Evolutionary conservation across 129 eudicot genomes (phyloP).

Genomic region (Cynara cardunculus): DNA sequence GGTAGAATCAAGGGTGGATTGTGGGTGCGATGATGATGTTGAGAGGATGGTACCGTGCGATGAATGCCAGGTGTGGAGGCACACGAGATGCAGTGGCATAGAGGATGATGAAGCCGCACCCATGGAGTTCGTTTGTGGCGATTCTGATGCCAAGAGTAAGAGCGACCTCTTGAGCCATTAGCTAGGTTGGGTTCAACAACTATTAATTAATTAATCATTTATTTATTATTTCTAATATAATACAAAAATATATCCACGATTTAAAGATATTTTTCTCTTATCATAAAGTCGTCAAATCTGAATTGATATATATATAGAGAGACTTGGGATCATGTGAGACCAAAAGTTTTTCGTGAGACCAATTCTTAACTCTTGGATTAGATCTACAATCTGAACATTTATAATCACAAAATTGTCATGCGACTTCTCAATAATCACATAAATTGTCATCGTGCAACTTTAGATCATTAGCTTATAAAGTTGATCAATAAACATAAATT

Average conservation of each 20-base stretch:
- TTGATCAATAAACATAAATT: too few species aligned
- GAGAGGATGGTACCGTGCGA: constrained; percentile 67
- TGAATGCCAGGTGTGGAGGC: constrained; percentile 60
- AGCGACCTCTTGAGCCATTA: constrained; percentile 32
- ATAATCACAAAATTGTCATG: too few species aligned
- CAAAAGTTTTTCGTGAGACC: too few species aligned
- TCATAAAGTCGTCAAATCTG: neutral
- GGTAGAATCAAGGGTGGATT: constrained; percentile 33
- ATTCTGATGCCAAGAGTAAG: constrained; percentile 32
- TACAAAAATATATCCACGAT: neutral
- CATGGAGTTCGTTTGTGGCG: constrained; percentile 35
- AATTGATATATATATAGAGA: neutral
- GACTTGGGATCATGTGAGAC: too few species aligned
- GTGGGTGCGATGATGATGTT: constrained; percentile 57
- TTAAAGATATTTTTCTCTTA: neutral
- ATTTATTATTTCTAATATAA: constrained; percentile 7
- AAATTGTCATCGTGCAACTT: too few species aligned
- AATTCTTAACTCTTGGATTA: too few species aligned
- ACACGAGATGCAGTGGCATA: constrained; percentile 51
- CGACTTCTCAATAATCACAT: too few species aligned
- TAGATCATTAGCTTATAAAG: too few species aligned
- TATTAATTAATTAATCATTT: constrained; percentile 16
- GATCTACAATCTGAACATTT: too few species aligned
- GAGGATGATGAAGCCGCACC: constrained; percentile 52
- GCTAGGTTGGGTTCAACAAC: neutral